A percentile compares a stretch with the other conserved stretches of the same genome.
phyloP scores from a whole-genome alignment of 164 flowering plant genomes.

The Tetrastigma voinierianum region DNA sequence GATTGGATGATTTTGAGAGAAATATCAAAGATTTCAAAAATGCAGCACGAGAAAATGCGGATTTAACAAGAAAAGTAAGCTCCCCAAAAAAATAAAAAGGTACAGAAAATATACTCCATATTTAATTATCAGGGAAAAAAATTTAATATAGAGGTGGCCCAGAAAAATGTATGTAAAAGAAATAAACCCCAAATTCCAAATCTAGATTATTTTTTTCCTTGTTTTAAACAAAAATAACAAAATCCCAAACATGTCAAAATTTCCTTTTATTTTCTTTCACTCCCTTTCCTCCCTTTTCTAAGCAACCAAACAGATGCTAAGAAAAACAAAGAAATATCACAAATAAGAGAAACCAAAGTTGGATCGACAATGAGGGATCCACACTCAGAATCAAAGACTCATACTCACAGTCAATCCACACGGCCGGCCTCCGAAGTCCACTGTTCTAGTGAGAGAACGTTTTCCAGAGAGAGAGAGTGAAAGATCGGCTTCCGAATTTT shows the following conservation, averaged over 20 bases:
- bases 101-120: too few relatives aligned
- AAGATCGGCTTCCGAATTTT: not conserved
- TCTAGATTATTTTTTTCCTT: too few relatives aligned
- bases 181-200: not conserved
- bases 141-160: too few relatives aligned
- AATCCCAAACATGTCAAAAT: not conserved
- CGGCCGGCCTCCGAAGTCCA: constrained; percentile 2
- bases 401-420: not conserved
- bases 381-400: not conserved
- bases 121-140: not conserved
- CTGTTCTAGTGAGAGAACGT: constrained; percentile 6
- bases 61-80: too few relatives aligned
- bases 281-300: too few relatives aligned
- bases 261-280: too few relatives aligned
- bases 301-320: not conserved
- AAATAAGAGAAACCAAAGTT: constrained; percentile 6
- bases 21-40: too few relatives aligned
- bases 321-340: not conserved
- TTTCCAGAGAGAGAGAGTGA: not conserved
- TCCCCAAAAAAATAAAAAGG: too few relatives aligned
- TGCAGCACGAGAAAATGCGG: too few relatives aligned
- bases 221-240: too few relatives aligned
- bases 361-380: constrained; percentile 16
- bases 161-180: too few relatives aligned
- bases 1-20: too few relatives aligned